phyloP scores from a whole-genome alignment of 1,284 basidiomycete species.

The Irpex sp. region DNA sequence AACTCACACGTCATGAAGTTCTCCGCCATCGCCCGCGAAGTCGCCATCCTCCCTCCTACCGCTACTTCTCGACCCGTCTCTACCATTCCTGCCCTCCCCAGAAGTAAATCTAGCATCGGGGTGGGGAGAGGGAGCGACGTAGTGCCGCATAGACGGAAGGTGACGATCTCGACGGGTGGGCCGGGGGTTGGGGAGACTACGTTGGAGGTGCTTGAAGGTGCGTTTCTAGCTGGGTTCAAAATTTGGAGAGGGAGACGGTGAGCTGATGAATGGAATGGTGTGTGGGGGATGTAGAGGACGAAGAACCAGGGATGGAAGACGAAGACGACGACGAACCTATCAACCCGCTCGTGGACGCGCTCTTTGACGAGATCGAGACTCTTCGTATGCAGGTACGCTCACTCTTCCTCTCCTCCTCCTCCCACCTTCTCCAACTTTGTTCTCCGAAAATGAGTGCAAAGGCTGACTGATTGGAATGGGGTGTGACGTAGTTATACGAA shows the following conservation, averaged over 20 bases:
- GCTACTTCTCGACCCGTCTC: constrained; percentile 22
- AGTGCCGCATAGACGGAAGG: constrained; percentile 47
- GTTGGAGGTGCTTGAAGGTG: constrained; percentile 52
- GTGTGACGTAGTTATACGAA: constrained; percentile 68
- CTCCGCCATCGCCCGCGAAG: constrained; percentile 87
- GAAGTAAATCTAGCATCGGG: constrained; percentile 9
- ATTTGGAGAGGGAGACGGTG: too few species aligned
- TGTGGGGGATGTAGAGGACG: constrained; percentile 40
- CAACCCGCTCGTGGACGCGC: constrained; percentile 81
- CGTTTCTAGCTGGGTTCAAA: not conserved
- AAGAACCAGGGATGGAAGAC: constrained; percentile 43
- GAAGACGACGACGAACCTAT: constrained; percentile 69
- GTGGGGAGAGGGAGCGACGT: too few species aligned
- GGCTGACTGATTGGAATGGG: not conserved
- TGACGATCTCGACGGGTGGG: too few species aligned
- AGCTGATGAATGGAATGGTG: too few species aligned
- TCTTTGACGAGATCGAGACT: constrained; percentile 88
- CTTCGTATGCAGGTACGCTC: constrained; percentile 71
- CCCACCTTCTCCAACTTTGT: too few species aligned
- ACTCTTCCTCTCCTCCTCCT: too few species aligned
- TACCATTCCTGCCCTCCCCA: constrained; percentile 13
- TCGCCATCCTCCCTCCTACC: constrained; percentile 68
- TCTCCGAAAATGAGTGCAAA: too few species aligned
- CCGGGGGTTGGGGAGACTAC: too few species aligned
- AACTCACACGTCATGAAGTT: constrained; percentile 99